Percentiles rank a stretch among this genome's conserved stretches.
Evolutionary conservation across 805 yeast species (phyloP).

Genomic region (Alloascoidea africana): DNA sequence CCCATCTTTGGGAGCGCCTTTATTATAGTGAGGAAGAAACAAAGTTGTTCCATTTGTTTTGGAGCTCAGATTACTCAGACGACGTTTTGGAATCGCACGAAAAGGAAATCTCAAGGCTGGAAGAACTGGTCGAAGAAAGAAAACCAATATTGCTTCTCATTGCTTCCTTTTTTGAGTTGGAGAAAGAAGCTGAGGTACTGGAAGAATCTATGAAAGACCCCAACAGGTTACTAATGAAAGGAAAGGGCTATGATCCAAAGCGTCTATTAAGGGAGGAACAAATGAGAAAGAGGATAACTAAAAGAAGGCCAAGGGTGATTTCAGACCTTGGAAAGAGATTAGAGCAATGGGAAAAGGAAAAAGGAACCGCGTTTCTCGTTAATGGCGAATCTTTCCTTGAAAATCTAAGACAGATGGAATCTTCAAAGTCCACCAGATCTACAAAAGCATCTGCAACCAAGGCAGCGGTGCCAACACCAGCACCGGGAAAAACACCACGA

Average conservation of each 20-base stretch:
- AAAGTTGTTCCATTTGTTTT: constrained; percentile 27
- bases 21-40: constrained; percentile 41
- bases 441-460: no score
- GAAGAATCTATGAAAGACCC: constrained; percentile 67
- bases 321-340: constrained; percentile 33
- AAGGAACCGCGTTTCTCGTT: constrained; percentile 19
- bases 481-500: no score
- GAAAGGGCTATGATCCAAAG: constrained; percentile 30
- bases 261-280: constrained; percentile 71
- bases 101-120: constrained; percentile 36
- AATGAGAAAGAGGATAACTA: constrained; percentile 49
- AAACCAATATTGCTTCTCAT: constrained; percentile 43
- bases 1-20: constrained; percentile 44
- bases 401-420: no score
- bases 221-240: constrained; percentile 56
- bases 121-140: constrained; percentile 31
- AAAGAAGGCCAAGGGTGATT: constrained; percentile 51
- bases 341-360: constrained; percentile 27
- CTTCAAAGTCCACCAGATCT: no score
- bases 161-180: constrained; percentile 35
- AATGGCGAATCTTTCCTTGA: constrained; percentile 33
- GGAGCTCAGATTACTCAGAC: constrained; percentile 37
- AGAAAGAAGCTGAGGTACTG: constrained; percentile 45
- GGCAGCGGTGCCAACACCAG: no score
- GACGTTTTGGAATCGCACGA: constrained; percentile 48